Evolutionary conservation across 2,329 filamentous ascomycete genomes (phyloP).

Genomic region (Dactylellina drechsleri): DNA sequence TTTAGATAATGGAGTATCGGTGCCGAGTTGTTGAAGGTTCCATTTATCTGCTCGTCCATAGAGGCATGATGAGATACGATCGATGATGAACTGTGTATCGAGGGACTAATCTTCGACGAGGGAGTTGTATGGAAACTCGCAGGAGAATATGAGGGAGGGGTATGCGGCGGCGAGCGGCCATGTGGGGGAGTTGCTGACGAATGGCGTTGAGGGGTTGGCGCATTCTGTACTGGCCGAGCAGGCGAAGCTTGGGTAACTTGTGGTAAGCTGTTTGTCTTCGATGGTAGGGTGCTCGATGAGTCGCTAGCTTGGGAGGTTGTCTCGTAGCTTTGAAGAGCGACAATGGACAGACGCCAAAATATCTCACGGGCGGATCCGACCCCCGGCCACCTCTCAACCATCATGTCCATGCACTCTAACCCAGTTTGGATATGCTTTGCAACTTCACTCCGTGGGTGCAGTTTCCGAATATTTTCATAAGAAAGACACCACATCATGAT

Average conservation of each 20-base stretch:
- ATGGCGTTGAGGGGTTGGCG: constrained; percentile 25
- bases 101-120: constrained; percentile 40
- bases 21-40: constrained; percentile 38
- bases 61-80: constrained; percentile 48
- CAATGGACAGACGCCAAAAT: constrained; percentile 84
- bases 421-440: constrained; percentile 78
- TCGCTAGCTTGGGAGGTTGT: constrained; percentile 24
- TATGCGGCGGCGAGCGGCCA: constrained; percentile 48
- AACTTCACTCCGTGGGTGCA: constrained; percentile 78
- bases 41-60: constrained; percentile 53
- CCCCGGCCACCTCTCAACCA: constrained; percentile 90
- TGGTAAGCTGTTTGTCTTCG: constrained; percentile 13
- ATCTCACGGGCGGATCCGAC: constrained; percentile 84
- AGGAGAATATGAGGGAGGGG: constrained; percentile 50
- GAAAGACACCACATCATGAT: constrained; percentile 91
- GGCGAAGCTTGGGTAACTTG: constrained; percentile 11
- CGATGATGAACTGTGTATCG: constrained; percentile 44
- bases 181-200: constrained; percentile 51
- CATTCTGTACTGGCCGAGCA: constrained; percentile 15
- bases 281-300: constrained; percentile 11
- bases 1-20: constrained; percentile 49
- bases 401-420: constrained; percentile 80
- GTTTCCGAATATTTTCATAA: constrained; percentile 80
- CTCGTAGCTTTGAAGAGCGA: constrained; percentile 89
- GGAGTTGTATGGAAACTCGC: constrained; percentile 50